These are phyloP conservation scores for Eremothecium cymbalariae DNA, from an alignment of 1,139 yeast genomes.

Conservation along the genomic window DNA sequence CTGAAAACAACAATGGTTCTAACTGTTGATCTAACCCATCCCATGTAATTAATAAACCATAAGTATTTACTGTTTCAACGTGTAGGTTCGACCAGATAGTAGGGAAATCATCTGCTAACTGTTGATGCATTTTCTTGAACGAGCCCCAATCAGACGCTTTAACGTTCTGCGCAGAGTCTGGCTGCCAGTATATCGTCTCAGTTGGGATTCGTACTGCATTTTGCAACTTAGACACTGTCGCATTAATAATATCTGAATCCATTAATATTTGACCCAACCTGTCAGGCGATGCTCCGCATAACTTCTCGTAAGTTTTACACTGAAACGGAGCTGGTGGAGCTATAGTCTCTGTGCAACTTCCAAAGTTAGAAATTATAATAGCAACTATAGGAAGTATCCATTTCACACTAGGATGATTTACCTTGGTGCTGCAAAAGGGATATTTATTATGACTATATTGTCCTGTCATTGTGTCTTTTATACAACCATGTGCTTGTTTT, in stretches of 20 bases:
- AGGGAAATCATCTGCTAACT: constrained; percentile 50
- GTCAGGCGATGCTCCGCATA: constrained; percentile 10
- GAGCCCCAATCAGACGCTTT: constrained; percentile 28
- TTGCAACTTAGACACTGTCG: constrained; percentile 16
- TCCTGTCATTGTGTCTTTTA: too few relatives aligned
- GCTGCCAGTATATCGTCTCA: constrained; percentile 10
- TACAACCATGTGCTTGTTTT: too few relatives aligned
- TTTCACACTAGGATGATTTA: too few relatives aligned
- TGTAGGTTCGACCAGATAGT: constrained; percentile 39
- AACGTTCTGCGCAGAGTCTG: constrained; percentile 13
- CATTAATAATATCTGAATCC: constrained; percentile 12
- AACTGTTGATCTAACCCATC: constrained; percentile 45
- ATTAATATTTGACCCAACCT: constrained; percentile 9
- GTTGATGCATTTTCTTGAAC: constrained; percentile 47
- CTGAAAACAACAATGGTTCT: constrained; percentile 61
- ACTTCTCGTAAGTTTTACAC: constrained; percentile 12
- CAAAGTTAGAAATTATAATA: background rate
- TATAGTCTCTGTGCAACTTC: background rate
- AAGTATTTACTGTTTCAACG: constrained; percentile 44
- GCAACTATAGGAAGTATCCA: too few relatives aligned
- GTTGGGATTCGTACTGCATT: constrained; percentile 19
- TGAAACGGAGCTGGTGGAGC: constrained; percentile 4
- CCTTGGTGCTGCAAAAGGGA: too few relatives aligned
- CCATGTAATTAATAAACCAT: constrained; percentile 62
- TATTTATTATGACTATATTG: too few relatives aligned